Conservation (phyloP, 768 basidiomycete species). For the Calocera viscosa region DNA sequence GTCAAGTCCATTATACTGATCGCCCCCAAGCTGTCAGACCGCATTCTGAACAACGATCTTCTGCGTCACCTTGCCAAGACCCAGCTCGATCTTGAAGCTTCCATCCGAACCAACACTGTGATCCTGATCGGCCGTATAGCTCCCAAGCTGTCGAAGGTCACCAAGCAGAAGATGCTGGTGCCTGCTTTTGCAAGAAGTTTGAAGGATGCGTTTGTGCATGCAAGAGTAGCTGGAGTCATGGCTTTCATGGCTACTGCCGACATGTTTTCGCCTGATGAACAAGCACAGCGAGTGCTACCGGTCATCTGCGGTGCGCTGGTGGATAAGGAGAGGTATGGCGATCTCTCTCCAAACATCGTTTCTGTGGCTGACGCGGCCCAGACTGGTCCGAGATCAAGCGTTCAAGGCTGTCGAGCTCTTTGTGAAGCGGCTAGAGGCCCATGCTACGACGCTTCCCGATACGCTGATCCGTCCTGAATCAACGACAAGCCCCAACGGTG, state of each 20-base stretch:
- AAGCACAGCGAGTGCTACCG: constrained; percentile 82
- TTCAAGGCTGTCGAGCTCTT: constrained; percentile 88
- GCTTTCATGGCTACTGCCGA: constrained; percentile 90
- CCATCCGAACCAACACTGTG: constrained; percentile 94
- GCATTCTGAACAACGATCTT: constrained; percentile 91
- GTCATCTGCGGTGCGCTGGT: constrained; percentile 66
- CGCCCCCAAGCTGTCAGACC: constrained; percentile 81
- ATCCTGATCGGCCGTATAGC: constrained; percentile 89
- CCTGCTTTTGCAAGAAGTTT: constrained; percentile 84
- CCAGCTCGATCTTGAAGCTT: constrained; percentile 84
- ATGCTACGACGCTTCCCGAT: constrained; percentile 69
- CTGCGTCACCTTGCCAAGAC: constrained; percentile 83
- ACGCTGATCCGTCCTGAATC: constrained; percentile 30
- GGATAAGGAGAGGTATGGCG: constrained; percentile 80
- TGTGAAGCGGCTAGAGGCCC: constrained; percentile 64
- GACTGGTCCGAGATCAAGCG: constrained; percentile 87
- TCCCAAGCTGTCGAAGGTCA: constrained; percentile 70
- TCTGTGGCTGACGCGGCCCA: constrained; percentile 24
- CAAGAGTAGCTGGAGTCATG: constrained; percentile 87
- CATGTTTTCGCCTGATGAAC: constrained; percentile 74
- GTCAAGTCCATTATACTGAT: constrained; percentile 75
- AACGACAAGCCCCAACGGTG: constrained; percentile 19
- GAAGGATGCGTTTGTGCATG: constrained; percentile 85
- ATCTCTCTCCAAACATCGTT: not conserved
- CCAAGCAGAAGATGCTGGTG: constrained; percentile 91